A percentile compares a stretch with the other conserved stretches of the same genome.
These are phyloP conservation scores for Gaeumannomyces tritici DNA, from an alignment of 2,329 filamentous ascomycete species.

Conservation along the genomic window DNA sequence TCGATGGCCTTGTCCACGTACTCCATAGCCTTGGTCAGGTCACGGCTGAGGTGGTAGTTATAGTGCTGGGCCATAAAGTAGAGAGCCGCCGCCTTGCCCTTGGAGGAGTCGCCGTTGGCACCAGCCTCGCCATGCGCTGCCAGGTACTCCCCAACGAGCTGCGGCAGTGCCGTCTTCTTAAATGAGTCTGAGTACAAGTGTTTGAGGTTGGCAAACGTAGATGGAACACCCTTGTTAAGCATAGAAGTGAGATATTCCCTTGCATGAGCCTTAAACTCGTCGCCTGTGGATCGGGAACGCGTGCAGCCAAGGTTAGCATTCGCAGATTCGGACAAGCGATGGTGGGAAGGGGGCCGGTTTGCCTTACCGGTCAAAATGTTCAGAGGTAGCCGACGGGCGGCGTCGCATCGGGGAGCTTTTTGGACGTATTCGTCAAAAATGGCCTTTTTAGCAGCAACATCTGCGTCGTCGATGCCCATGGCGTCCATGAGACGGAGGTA, in stretches of 20 bases:
- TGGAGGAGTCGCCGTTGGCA: conserved; percentile 33
- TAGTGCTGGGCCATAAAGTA: conserved; percentile 97
- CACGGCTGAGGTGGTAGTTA: conserved; percentile 81
- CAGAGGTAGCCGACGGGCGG: conserved; percentile 74
- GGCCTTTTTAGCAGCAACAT: conserved; percentile 52
- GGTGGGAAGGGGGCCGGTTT: conserved; percentile 9
- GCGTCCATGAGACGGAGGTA: conserved; percentile 68
- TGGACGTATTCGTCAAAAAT: conserved; percentile 74
- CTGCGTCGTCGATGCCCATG: conserved; percentile 49
- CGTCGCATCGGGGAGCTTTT: conserved; percentile 76
- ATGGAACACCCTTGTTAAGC: conserved; percentile 88
- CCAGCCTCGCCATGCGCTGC: conserved; percentile 32
- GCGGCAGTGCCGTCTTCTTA: conserved; percentile 70
- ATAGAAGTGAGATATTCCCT: conserved; percentile 73
- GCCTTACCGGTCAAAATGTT: conserved; percentile 69
- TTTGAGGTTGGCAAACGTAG: conserved; percentile 94
- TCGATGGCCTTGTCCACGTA: conserved; percentile 79
- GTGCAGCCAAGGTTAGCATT: not conserved
- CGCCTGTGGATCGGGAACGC: conserved; percentile 36
- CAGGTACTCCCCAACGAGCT: conserved; percentile 71
- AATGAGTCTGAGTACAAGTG: conserved; percentile 70
- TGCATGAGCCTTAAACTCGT: conserved; percentile 70
- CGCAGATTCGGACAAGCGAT: not conserved
- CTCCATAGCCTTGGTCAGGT: conserved; percentile 70
- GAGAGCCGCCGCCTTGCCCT: conserved; percentile 69